Percentiles rank a stretch among this genome's conserved stretches.
phyloP scores from a whole-genome alignment of 352 stramenopile species.

The Aphanomyces astaci region DNA sequence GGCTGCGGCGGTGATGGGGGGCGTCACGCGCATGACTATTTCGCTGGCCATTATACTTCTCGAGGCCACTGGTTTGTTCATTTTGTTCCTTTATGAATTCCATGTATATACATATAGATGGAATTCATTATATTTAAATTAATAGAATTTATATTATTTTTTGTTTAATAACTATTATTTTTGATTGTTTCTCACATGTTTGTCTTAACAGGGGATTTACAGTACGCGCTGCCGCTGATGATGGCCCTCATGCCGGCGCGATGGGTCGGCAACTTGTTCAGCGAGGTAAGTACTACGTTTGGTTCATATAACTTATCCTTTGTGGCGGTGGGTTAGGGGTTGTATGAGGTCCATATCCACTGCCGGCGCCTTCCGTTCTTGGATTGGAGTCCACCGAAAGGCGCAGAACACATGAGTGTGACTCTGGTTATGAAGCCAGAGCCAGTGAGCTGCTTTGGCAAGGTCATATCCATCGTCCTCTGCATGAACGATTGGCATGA shows the following conservation, averaged over 20 bases:
- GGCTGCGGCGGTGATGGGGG: constrained; percentile 76
- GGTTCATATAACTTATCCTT: background rate
- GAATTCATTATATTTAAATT: no score
- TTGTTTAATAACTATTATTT: no score
- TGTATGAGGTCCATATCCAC: constrained; percentile 91
- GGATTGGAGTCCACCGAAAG: constrained; percentile 20
- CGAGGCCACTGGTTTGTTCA: constrained; percentile 77
- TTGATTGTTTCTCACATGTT: no score
- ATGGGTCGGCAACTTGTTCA: constrained; percentile 88
- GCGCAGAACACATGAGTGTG: constrained; percentile 18
- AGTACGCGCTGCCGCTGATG: constrained; percentile 88
- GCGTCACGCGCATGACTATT: constrained; percentile 89
- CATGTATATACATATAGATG: no score
- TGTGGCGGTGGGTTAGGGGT: constrained; percentile 41
- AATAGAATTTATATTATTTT: no score
- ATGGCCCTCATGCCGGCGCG: constrained; percentile 84
- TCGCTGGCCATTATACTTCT: constrained; percentile 88
- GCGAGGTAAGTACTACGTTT: constrained; percentile 4
- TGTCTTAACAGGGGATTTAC: constrained; percentile 16
- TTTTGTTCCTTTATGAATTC: background rate
- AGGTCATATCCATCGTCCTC: constrained; percentile 7
- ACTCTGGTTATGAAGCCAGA: constrained; percentile 55
- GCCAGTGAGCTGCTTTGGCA: background rate
- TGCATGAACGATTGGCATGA: background rate
- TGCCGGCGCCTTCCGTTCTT: constrained; percentile 20